Percentiles rank a stretch among this genome's conserved stretches.
Evolutionary conservation across 768 basidiomycete genomes (phyloP).

Genomic region (Pulveroboletus sp.): DNA sequence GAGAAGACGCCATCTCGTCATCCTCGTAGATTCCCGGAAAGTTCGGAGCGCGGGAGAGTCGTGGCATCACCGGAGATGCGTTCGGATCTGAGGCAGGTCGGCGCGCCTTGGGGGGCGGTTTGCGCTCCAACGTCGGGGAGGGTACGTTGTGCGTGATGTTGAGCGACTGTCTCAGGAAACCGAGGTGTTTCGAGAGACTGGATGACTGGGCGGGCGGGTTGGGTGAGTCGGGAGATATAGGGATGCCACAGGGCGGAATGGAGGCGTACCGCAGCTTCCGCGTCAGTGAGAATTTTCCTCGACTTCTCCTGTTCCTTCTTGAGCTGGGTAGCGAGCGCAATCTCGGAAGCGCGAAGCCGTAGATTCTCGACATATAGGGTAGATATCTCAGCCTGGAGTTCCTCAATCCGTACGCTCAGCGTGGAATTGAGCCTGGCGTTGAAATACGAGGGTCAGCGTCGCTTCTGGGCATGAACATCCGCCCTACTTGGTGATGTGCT

Average conservation of each 20-base stretch:
- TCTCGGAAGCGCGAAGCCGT: slow-evolving; percentile 76
- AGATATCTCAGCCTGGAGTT: slow-evolving; percentile 80
- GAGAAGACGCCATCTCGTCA: slow-evolving; percentile 49
- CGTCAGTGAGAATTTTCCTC: slow-evolving; percentile 64
- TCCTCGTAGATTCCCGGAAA: slow-evolving; percentile 69
- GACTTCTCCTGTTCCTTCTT: slow-evolving; percentile 81
- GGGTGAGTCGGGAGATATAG: slow-evolving; percentile 8
- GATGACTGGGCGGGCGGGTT: slow-evolving; percentile 40
- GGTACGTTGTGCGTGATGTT: slow-evolving; percentile 37
- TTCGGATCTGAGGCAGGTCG: slow-evolving; percentile 44
- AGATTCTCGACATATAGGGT: slow-evolving; percentile 82
- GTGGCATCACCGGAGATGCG: slow-evolving; percentile 47
- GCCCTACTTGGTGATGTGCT: slow-evolving; percentile 84
- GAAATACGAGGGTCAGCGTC: slow-evolving; percentile 7
- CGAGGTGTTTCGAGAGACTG: slow-evolving; percentile 63
- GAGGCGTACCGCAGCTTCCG: slow-evolving; percentile 67
- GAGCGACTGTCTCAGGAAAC: slow-evolving; percentile 61
- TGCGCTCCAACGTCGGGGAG: slow-evolving; percentile 37
- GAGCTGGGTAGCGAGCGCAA: slow-evolving; percentile 69
- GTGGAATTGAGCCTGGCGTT: slow-evolving; percentile 74
- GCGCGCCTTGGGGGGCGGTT: slow-evolving; percentile 49
- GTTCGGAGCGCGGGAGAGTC: slow-evolving; percentile 63
- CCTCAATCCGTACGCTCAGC: slow-evolving; percentile 79
- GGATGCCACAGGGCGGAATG: slow-evolving; percentile 15
- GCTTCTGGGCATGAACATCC: slow-evolving; percentile 2